phyloP scores from a whole-genome alignment of 2,329 filamentous ascomycete species.

The Monosporascus sp. region DNA sequence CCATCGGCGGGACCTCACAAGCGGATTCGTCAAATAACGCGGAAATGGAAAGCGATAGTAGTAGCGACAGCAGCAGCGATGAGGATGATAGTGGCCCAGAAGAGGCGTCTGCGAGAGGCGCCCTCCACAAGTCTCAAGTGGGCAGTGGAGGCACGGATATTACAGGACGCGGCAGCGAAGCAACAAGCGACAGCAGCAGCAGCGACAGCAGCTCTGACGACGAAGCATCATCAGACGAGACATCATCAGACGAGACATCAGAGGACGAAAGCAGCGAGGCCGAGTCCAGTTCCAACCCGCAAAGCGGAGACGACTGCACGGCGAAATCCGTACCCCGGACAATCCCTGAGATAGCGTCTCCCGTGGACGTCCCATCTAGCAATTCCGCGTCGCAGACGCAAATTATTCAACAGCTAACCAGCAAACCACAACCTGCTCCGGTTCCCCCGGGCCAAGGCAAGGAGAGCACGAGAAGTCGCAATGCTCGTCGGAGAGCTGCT shows the following conservation, averaged over 20 bases:
- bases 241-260: slow-evolving; percentile 14
- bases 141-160: background rate
- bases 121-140: background rate
- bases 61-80: slow-evolving; percentile 3
- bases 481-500: slow-evolving; percentile 41
- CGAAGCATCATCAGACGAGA: slow-evolving; percentile 13
- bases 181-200: slow-evolving; percentile 1
- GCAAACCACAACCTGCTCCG: slow-evolving; percentile 3
- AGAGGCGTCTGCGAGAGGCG: slow-evolving; percentile 8
- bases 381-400: background rate
- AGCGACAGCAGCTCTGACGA: slow-evolving; percentile 11
- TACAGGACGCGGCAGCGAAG: background rate
- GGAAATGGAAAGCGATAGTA: slow-evolving; percentile 5
- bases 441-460: slow-evolving; percentile 33
- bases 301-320: slow-evolving; percentile 2
- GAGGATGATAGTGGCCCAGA: slow-evolving; percentile 23
- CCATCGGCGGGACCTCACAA: slow-evolving; percentile 1
- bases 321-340: background rate
- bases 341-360: background rate
- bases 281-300: slow-evolving; percentile 7
- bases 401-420: slow-evolving; percentile 1
- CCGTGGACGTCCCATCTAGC: background rate
- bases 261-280: slow-evolving; percentile 11
- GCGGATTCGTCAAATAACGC: slow-evolving; percentile 1
- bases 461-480: slow-evolving; percentile 44